Conservation (phyloP, 1,139 yeast genomes). For the Yamadazyma membranifaciens region DNA sequence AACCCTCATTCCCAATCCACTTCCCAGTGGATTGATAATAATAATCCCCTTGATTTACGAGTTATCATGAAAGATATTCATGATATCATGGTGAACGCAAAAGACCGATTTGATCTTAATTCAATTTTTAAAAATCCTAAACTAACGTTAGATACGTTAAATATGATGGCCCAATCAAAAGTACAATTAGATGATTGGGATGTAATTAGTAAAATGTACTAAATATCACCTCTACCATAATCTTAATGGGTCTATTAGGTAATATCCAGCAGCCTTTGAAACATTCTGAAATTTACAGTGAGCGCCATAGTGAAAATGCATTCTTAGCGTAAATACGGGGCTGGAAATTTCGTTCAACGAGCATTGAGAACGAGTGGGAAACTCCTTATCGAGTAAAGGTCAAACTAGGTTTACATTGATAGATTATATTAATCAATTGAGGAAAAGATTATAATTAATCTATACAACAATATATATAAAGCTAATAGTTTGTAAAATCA, state of each 20-base stretch:
- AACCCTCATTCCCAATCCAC: neutral
- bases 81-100: conserved; percentile 21
- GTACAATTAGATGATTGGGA: conserved; percentile 43
- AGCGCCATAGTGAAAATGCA: neutral
- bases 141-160: conserved; percentile 9
- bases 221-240: neutral
- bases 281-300: neutral
- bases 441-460: neutral
- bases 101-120: conserved; percentile 8
- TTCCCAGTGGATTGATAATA: neutral
- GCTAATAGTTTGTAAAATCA: neutral
- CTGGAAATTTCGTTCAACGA: conserved; percentile 5
- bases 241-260: too few relatives aligned
- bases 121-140: conserved; percentile 6
- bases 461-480: neutral
- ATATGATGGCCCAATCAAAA: conserved; percentile 26
- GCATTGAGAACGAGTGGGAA: conserved; percentile 5
- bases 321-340: neutral
- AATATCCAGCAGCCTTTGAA: too few relatives aligned
- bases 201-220: conserved; percentile 34
- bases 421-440: neutral
- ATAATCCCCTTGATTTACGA: conserved; percentile 16
- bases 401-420: neutral
- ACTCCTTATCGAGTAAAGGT: conserved; percentile 9
- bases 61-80: conserved; percentile 29